Base-by-base conservation (phyloP, 192 early-diverging fungal species). In the Endogone sp. region DNA sequence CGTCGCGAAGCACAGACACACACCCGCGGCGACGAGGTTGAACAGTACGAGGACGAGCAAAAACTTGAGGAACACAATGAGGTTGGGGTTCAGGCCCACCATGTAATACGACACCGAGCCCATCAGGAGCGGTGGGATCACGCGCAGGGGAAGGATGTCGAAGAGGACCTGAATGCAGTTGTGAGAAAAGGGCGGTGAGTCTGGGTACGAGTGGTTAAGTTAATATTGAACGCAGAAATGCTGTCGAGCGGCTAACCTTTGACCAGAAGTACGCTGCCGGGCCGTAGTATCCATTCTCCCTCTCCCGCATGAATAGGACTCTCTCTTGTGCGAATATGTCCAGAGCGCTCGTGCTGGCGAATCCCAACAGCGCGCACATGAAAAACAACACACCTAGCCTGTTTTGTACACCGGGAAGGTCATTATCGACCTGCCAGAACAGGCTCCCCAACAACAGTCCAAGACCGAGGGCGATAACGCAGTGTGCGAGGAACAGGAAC, bases 381-480 rank as follows among this genome's bases (percentile, higher is more conserved):
- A 93, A 91, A 63, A 93, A 90, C 22, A 89, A 63, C 0, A 84
- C 82, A 0, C 91, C 91, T 2, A 90, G 78, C 23, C 89, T 80
- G 66, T 93, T 93, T 74, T 93, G 91, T 28, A 93, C 81, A n/a
- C 91, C 91, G 3, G 80, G 85, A 20, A 93, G 66, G 49, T 79
- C 74, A 30, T 69, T 65, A 60, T 86, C 76, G 9, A 83, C 75
- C 25, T 84, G 69, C 75, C 79, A 93, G 71, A 90, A 93, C 4
- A 93, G 69, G 11, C 81, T 79, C 44, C 91, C 91, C 10, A 93
- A 73, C 64, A 93, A 83, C 3, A 86, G 31, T 2, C 86, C 90
- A 21, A 91, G 63, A 0, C 82, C 28, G 1, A 90, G 55, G 0
- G 89, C 68, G 1, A 90, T 73, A 0, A 57, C 75, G 49, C 87